Evolutionary conservation across 441 rosid genomes (phyloP), one percentile per base, ranked within the genome.

Genomic region (Erodium chrysanthum): DNA sequence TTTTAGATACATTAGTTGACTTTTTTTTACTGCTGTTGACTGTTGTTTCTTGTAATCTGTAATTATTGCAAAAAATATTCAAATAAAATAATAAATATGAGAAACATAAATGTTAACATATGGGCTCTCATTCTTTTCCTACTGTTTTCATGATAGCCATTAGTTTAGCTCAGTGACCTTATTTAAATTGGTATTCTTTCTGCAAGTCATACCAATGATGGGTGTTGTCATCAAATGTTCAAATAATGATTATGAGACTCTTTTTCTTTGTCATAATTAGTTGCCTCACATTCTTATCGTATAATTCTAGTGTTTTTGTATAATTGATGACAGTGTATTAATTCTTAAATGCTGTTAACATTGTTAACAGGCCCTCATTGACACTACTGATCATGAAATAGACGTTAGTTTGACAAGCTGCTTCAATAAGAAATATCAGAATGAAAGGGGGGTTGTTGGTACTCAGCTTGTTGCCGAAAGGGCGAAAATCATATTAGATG

Each of bases 381-480:
- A 83, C 76, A 86, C 97, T 69, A 82, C 81, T 59, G 97, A 94
- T 71, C 78, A 69, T 29, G 99, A 94, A 86, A 86, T 94, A 72
- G 85, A 86, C 72, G 81, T 80, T 67, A 82, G 78, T 77, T 74
- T 94, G 78, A 88, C 81, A 9, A 71, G 85, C 79, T 89, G 86
- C 82, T 85, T 81, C 74, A 70, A 73, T 69, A 90, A 83, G 78
- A 79, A 75, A 70, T 69, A 80, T 68, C 85, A 74, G 59, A 82
- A 83, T 78, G 82, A 72, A 23, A 90, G 86, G 76, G 97, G 99
- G 70, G 85, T 79, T 67, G 88, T 91, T 79, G 96, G 94, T 66
- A 86, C 97, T 42, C 92, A 86, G 71, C 94, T 94, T 42, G 77
- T 87, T 21, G 85, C 90, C 69, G 97, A 88, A 85, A 82, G 99